Base-by-base conservation (phyloP, 2,329 filamentous ascomycete genomes). In the Penicillium verrucosum region DNA sequence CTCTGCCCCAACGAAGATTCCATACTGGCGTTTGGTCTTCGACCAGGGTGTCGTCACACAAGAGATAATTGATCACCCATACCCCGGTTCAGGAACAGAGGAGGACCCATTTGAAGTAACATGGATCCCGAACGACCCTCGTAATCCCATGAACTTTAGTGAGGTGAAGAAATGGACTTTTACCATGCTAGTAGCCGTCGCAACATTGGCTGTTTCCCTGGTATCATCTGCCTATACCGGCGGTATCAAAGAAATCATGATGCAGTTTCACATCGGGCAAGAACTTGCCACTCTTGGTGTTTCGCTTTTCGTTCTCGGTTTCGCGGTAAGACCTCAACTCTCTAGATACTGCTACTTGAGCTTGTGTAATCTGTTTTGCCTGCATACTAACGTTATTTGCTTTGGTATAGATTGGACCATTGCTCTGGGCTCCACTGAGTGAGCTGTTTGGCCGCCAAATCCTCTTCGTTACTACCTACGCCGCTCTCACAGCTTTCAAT, bases 201-300 rank as follows among this genome's bases (percentile, higher is more conserved):
- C 88, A 14, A 88, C 87, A 1, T 79, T 92, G 42, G 86, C 76
- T 29, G 86, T 90, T 30, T 79, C 89, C 3, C 88, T 92, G 64
- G 83, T 85, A 52, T 89, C 86, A 18, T 87, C 85, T 1, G 87
- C 87, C 11, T 70, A 69, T 29, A 61, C 66, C 8, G 68, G 67
- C 6, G 67, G 66, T 52, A 55, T 70, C 18, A 27, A 29, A n/a
- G 58, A 69, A 47, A 78, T 90, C 51, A 77, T 85, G 14, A 42
- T 59, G 1, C 76, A 85, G 34, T 89, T 89, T 60, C 55, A 73
- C 12, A 77, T 84, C 29, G 73, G 71, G 43, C 69, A 75, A 47
- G 82, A 83, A 62, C 72, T 87, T 8, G 81, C 80, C 38, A 85
- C 83, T 25, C 77, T 88, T 2, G 85, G 85, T 11, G 78, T 89